Base-by-base conservation (phyloP, 371 early-diverging fungal species). In the Mortierella sp. region DNA sequence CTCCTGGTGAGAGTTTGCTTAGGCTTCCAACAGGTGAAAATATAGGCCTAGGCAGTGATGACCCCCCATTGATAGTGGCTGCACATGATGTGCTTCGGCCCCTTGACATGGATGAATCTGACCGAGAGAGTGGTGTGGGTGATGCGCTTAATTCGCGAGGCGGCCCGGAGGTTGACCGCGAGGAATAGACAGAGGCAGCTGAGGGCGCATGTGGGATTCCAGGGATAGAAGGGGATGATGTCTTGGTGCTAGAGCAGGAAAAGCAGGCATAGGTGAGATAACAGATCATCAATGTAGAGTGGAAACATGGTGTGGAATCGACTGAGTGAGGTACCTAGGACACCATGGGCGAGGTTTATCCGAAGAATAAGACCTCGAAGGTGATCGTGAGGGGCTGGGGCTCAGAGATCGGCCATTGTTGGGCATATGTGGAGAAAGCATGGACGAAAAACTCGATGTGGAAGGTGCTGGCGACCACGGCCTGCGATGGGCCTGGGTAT, bases 281-380 rank as follows among this genome's bases (percentile, higher is more conserved):
- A 37, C n/a, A 19, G 21, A 34, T 25, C 44, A 22, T 25, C 9
- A 25, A 34, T 17, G 31, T 22, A n/a, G 29, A 39, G 34, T 34
- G 10, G n/a, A 29, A 31, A 13, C 3, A 31, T n/a, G 29, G n/a
- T 17, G 27, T 51, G 31, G 27, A 55, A 55, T 17, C 13, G n/a
- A 19, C 29, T 29, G 14, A n/a, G 13, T 24, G 39, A 45, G 8
- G 17, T 60, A 73, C 77, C 69, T 69, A 24, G 77, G 77, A 45
- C 77, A 76, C 77, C 77, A 76, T 29, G 77, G 77, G 19, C 77
- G 69, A 24, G 31, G 58, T 37, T 76, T 76, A n/a, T 76, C 77
- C 2, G 77, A 76, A 14, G 21, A n/a, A n/a, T n/a, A 63, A 16
- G 54, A 46, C 22, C 65, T 48, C 3, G 77, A 63, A 3, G 70